Evolutionary conservation across 805 yeast genomes (phyloP).

Genomic region (Blastobotrys terrestris): DNA sequence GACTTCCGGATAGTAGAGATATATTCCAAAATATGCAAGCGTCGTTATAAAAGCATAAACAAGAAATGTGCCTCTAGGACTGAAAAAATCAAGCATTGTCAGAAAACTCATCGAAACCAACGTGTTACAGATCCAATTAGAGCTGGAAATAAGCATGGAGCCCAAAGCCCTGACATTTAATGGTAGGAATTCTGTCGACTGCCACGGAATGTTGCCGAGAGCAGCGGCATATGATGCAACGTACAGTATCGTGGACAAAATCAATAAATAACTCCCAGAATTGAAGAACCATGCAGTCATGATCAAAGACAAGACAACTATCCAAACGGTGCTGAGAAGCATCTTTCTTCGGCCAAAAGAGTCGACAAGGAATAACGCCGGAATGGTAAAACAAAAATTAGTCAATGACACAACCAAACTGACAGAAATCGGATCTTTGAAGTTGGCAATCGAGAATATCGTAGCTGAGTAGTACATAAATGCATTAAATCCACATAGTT

Average conservation of each 20-base stretch:
- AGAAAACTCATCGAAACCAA: conserved; percentile 85
- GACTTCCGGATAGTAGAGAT: conserved; percentile 86
- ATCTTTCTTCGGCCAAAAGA: conserved; percentile 82
- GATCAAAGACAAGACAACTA: conserved; percentile 71
- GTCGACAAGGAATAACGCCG: conserved; percentile 74
- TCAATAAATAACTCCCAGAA: conserved; percentile 42
- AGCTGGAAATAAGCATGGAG: conserved; percentile 80
- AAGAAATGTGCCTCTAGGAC: conserved; percentile 91
- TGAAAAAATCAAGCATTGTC: conserved; percentile 83
- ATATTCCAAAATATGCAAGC: conserved; percentile 65
- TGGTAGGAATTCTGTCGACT: conserved; percentile 91
- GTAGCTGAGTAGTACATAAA: conserved; percentile 94
- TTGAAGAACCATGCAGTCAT: conserved; percentile 79
- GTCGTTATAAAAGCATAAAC: conserved; percentile 78
- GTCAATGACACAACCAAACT: conserved; percentile 91
- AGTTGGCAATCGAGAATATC: conserved; percentile 85
- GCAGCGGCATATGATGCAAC: conserved; percentile 93
- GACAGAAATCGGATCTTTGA: conserved; percentile 81
- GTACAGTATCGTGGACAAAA: conserved; percentile 75
- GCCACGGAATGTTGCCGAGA: conserved; percentile 98
- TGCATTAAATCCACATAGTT: conserved; percentile 93
- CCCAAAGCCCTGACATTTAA: conserved; percentile 91
- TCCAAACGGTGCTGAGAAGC: conserved; percentile 70
- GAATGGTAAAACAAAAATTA: conserved; percentile 84
- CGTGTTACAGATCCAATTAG: conserved; percentile 93